Evolutionary conservation across 176 grass and related monocot genomes (phyloP).

Genomic region (Guadua angustifolia): DNA sequence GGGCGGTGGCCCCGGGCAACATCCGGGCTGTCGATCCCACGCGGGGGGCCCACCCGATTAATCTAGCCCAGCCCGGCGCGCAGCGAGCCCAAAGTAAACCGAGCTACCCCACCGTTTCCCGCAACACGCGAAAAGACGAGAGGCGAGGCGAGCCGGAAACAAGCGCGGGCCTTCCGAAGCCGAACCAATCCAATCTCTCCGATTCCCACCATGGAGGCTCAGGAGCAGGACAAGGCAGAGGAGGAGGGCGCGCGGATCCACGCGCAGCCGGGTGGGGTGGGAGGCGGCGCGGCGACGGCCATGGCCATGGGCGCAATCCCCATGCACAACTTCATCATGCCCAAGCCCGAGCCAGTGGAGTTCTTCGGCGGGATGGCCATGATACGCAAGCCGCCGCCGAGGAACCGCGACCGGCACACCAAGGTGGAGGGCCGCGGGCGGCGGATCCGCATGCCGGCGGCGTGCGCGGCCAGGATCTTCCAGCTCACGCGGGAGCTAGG

Average conservation of each 20-base stretch:
- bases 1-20: conserved; percentile 58
- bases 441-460: conserved; percentile 92
- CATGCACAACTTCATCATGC: conserved; percentile 67
- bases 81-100: conserved; percentile 47
- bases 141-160: conserved; percentile 29
- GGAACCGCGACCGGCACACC: conserved; percentile 89
- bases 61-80: conserved; percentile 6
- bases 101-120: conserved; percentile 39
- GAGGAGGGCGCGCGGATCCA: conserved; percentile 29
- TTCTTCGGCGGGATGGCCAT: conserved; percentile 63
- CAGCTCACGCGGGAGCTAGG: conserved; percentile 95
- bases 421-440: conserved; percentile 93
- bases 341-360: conserved; percentile 89
- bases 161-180: conserved; percentile 16
- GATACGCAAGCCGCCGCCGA: conserved; percentile 57
- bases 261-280: not conserved
- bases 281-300: conserved; percentile 12
- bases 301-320: conserved; percentile 54
- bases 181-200: not conserved
- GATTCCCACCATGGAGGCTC: conserved; percentile 57
- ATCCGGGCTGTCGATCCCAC: conserved; percentile 24
- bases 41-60: conserved; percentile 45
- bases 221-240: conserved; percentile 54
- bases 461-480: conserved; percentile 93
- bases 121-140: conserved; percentile 38